phyloP scores from a whole-genome alignment of 177 flowering plant species.

The Tripterygium wilfordii region DNA sequence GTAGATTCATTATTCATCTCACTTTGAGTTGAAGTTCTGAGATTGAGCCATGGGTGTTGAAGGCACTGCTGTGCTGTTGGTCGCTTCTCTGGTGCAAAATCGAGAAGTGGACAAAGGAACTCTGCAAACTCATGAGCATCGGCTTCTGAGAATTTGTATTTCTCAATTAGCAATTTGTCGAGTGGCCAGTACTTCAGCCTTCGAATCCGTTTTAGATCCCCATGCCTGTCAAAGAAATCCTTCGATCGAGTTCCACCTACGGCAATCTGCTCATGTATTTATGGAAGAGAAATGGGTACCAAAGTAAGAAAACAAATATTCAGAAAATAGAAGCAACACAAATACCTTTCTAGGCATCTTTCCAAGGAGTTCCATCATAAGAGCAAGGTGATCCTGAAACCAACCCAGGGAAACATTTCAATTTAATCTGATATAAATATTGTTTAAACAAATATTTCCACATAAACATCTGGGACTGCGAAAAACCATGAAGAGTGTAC shows the following conservation, averaged over 20 bases:
- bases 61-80: conserved; percentile 87
- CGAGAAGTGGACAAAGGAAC: conserved; percentile 71
- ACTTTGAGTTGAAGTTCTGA: not conserved
- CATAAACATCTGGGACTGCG: no score
- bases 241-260: conserved; percentile 69
- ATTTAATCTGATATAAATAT: not conserved
- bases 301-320: not conserved
- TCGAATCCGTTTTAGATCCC: conserved; percentile 84
- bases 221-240: conserved; percentile 82
- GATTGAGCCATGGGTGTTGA: conserved; percentile 64
- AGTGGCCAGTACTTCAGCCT: conserved; percentile 71
- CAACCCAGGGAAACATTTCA: conserved; percentile 7
- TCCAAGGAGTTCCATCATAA: conserved; percentile 96
- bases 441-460: no score
- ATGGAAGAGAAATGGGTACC: conserved; percentile 2
- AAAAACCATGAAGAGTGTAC: no score
- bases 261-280: conserved; percentile 49
- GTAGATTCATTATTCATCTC: not conserved
- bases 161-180: conserved; percentile 61
- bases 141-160: conserved; percentile 51
- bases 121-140: conserved; percentile 79
- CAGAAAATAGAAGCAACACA: conserved; percentile 5
- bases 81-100: conserved; percentile 92
- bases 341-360: conserved; percentile 95
- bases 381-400: conserved; percentile 81